Evolutionary conservation across 169 alveolate species (phyloP).

Genomic region (Theileria orientalis): DNA sequence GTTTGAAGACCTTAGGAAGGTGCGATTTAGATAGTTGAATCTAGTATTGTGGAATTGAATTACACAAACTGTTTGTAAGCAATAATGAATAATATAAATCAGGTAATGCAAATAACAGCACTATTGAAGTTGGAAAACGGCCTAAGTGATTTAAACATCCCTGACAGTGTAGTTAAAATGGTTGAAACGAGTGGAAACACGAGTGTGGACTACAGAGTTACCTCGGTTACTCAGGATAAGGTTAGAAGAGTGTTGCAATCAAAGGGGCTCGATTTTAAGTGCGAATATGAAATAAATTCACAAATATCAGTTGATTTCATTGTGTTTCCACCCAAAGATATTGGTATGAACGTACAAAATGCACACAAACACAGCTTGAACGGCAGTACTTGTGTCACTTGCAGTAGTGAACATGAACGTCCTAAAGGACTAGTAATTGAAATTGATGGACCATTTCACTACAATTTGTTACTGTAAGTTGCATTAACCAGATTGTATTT

Average conservation of each 20-base stretch:
- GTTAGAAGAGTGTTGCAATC: slow-evolving; percentile 30
- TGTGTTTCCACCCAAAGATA: not conserved
- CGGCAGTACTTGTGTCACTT: no score
- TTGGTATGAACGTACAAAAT: not conserved
- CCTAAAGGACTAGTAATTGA: slow-evolving; percentile 36
- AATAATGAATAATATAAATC: not conserved
- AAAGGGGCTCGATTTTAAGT: slow-evolving; percentile 13
- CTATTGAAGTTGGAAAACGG: not conserved
- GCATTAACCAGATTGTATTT: not conserved
- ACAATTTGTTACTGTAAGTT: slow-evolving; percentile 35
- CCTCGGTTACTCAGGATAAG: slow-evolving; percentile 55
- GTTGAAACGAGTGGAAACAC: not conserved
- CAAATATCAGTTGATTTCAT: slow-evolving; percentile 52
- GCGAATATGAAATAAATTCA: slow-evolving; percentile 36
- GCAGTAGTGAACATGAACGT: not conserved
- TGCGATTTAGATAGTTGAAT: not conserved
- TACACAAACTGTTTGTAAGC: not conserved
- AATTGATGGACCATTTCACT: slow-evolving; percentile 66
- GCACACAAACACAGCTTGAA: not conserved
- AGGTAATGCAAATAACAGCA: not conserved
- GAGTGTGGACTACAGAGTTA: not conserved
- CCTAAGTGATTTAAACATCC: not conserved
- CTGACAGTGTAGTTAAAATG: not conserved
- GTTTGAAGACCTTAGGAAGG: not conserved
- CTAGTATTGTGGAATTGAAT: not conserved